These are phyloP conservation scores for Penicillium coprophilum DNA, from an alignment of 495 filamentous ascomycete species.

Conservation along the genomic window DNA sequence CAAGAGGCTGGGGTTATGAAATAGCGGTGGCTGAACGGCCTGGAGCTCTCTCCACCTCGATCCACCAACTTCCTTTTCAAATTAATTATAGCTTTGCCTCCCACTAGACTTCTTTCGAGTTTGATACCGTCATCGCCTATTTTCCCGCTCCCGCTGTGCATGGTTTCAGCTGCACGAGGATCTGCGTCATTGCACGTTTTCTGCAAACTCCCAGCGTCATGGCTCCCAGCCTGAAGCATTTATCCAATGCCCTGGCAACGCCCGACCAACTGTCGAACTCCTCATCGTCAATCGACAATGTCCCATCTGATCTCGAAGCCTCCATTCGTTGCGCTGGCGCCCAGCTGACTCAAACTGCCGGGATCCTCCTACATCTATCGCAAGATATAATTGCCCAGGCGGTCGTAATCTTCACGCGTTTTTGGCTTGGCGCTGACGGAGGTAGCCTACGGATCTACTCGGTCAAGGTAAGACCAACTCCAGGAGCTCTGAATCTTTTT, in stretches of 20 bases:
- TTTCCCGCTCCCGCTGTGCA: conserved; percentile 11
- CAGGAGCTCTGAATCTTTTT: background rate
- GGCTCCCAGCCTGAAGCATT: conserved; percentile 47
- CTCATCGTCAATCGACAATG: conserved; percentile 62
- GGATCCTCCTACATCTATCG: conserved; percentile 78
- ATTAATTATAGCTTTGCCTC: background rate
- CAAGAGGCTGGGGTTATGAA: conserved; percentile 30
- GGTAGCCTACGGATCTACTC: conserved; percentile 60
- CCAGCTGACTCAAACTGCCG: conserved; percentile 83
- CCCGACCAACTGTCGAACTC: conserved; percentile 73
- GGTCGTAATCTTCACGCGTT: conserved; percentile 82
- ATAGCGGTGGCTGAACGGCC: conserved; percentile 30
- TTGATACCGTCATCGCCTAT: background rate
- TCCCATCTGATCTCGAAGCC: conserved; percentile 77
- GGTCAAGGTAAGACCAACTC: conserved; percentile 46
- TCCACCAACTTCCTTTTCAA: conserved; percentile 21
- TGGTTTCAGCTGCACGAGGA: conserved; percentile 13
- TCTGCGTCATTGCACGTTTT: conserved; percentile 17
- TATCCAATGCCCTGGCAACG: conserved; percentile 87
- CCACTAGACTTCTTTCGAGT: conserved; percentile 3
- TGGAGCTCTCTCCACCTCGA: conserved; percentile 16
- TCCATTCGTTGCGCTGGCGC: conserved; percentile 56
- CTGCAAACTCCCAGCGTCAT: conserved; percentile 23
- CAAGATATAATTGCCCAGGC: conserved; percentile 89
- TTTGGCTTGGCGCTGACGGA: conserved; percentile 71